phyloP scores from a whole-genome alignment of 495 filamentous ascomycete genomes.

The Durotheca rogersii region DNA sequence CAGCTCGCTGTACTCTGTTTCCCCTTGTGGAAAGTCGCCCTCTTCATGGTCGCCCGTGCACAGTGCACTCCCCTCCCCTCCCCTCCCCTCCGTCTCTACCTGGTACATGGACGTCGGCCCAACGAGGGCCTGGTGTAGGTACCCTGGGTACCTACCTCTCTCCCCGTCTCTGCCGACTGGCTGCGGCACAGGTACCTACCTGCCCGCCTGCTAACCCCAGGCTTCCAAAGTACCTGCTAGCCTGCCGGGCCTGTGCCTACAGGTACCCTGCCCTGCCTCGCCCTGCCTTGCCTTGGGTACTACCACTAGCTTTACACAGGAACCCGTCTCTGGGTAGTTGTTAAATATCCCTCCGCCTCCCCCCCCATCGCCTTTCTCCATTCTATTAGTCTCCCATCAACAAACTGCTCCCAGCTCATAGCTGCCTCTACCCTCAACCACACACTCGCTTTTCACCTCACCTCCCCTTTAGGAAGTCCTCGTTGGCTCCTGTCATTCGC shows the following conservation, averaged over 20 bases:
- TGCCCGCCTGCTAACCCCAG: too few relatives aligned
- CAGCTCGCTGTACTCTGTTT: constrained; percentile 16
- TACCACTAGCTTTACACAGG: too few relatives aligned
- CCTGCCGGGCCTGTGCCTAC: not conserved
- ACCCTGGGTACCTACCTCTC: too few relatives aligned
- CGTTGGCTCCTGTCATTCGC: constrained; percentile 66
- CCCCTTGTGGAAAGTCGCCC: constrained; percentile 29
- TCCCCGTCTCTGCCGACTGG: too few relatives aligned
- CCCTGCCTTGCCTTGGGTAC: too few relatives aligned
- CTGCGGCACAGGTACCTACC: too few relatives aligned
- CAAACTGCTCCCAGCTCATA: constrained; percentile 37
- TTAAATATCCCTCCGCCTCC: constrained; percentile 30
- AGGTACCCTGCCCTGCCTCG: too few relatives aligned
- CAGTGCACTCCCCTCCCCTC: constrained; percentile 22
- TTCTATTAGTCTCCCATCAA: constrained; percentile 36
- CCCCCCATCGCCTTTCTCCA: constrained; percentile 37
- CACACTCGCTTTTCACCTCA: constrained; percentile 52
- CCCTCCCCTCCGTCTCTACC: too few relatives aligned
- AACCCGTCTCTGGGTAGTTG: constrained; percentile 32
- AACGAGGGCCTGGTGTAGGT: too few relatives aligned
- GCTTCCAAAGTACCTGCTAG: too few relatives aligned
- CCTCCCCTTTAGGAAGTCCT: constrained; percentile 57
- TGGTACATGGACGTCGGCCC: too few relatives aligned
- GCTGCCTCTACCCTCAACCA: constrained; percentile 43
- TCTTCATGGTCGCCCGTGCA: constrained; percentile 20